phyloP scores from a whole-genome alignment of 306 rosid genomes.

The Acacia confusa region DNA sequence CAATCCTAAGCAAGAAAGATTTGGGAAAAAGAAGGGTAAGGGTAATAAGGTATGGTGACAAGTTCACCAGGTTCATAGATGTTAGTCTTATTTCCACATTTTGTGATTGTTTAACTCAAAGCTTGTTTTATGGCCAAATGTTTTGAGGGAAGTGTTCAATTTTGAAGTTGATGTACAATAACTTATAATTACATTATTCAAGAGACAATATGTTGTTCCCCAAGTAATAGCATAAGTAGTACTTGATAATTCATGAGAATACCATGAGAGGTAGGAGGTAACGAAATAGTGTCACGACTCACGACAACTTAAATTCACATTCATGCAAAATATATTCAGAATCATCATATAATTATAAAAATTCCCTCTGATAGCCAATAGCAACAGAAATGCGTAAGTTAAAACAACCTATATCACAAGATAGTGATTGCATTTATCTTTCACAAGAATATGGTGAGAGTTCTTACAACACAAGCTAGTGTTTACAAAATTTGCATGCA shows the following conservation, averaged over 20 bases:
- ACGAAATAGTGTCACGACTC: not conserved
- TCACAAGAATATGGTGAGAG: not conserved
- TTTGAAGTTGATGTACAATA: not conserved
- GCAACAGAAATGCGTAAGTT: not conserved
- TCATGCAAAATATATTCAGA: not conserved
- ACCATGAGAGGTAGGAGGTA: not conserved
- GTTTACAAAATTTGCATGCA: not conserved
- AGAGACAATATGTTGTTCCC: not conserved
- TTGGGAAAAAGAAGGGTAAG: not conserved
- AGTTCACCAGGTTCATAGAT: not conserved
- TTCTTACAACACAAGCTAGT: no score
- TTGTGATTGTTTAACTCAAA: not conserved
- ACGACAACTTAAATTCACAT: not conserved
- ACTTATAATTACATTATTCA: not conserved
- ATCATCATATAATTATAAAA: not conserved
- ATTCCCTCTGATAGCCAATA: not conserved
- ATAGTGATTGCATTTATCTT: not conserved
- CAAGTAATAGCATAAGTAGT: not conserved
- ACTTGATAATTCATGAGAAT: not conserved
- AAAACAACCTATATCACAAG: not conserved
- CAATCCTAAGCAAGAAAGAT: not conserved
- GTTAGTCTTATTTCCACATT: not conserved
- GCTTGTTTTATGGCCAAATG: not conserved
- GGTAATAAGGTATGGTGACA: not conserved
- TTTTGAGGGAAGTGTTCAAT: not conserved